These are phyloP conservation scores for Laguncularia racemosa DNA, from an alignment of 345 rosid genomes.

Conservation along the genomic window DNA sequence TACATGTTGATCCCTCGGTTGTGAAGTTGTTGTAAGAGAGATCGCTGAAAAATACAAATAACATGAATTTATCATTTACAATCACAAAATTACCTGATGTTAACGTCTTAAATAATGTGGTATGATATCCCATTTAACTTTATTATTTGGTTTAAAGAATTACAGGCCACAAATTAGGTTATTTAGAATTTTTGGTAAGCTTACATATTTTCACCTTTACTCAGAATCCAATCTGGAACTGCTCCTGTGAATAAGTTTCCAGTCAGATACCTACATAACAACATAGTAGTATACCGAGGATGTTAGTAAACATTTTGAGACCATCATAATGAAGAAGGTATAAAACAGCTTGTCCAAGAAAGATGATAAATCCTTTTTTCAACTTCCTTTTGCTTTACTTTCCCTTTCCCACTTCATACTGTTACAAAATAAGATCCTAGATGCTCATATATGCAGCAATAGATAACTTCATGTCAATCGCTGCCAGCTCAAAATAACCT, in stretches of 20 bases:
- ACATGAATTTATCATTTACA: not conserved
- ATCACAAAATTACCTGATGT: not conserved
- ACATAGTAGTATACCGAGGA: not conserved
- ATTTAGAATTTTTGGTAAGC: not conserved
- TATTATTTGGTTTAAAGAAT: too few relatives aligned
- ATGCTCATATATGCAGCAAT: too few relatives aligned
- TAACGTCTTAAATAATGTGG: not conserved
- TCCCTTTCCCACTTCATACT: too few relatives aligned
- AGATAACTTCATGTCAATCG: too few relatives aligned
- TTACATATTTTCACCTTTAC: not conserved
- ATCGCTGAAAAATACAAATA: slow-evolving; percentile 6
- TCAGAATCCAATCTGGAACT: slow-evolving; percentile 4
- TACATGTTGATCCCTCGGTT: not conserved
- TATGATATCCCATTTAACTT: not conserved
- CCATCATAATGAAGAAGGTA: too few relatives aligned
- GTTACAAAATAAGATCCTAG: too few relatives aligned
- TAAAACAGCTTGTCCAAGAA: too few relatives aligned
- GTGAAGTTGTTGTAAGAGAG: slow-evolving; percentile 13
- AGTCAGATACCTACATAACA: slow-evolving; percentile 9
- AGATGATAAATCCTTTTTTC: too few relatives aligned
- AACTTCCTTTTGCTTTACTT: too few relatives aligned
- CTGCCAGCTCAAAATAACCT: too few relatives aligned
- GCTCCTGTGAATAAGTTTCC: slow-evolving; percentile 12
- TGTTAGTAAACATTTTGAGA: not conserved
- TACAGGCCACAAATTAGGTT: not conserved